Base-by-base conservation (phyloP, 2,329 filamentous ascomycete genomes). In the Aspergillus sp. region DNA sequence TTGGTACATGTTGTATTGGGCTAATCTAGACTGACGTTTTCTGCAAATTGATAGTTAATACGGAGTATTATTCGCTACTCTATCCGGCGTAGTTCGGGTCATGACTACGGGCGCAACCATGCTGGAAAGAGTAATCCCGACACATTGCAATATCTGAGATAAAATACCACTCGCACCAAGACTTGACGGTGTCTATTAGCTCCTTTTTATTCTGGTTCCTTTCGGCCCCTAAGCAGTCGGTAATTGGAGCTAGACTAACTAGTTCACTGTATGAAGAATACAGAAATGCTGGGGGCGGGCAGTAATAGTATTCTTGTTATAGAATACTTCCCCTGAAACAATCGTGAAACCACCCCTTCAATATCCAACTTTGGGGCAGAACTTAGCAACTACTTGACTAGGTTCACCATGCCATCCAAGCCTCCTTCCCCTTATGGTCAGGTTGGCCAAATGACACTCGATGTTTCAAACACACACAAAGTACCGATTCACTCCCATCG, bases 261-360 rank as follows among this genome's bases (percentile, higher is more conserved):
- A 36, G 32, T 6, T 5, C 11, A 36, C 11, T 36, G 32, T 36
- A 36, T 36, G 32, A 36, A 36, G 32, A 36, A 36, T 13, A 36
- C 32, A 36, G 13, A 27, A 27, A 25, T 48, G 44, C 44, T 2
- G 44, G 44, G 21, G 21, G 44, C 25, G 52, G 8, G 32, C 11
- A 36, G 32, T 36, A 36, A 36, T 27, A 25, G 8, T 42, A 21
- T 36, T 38, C 39, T 27, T 47, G 39, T 55, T 47, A 25, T 55
- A 6, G 17, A 23, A 44, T 27, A 17, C 2, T 1, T 30, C 25
- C 39, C 39, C 30, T 55, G 53, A 55, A 55, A 55, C 53, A 55
- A 15, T 55, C 41, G 53, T 55, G 53, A 55, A 55, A 55, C 23
- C 15, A 17, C n/a, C n/a, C 27, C 25, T 32, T 17, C 10, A 47